Evolutionary conservation across 352 stramenopile genomes (phyloP).

Genomic region (Globisporangium apiculatum): DNA sequence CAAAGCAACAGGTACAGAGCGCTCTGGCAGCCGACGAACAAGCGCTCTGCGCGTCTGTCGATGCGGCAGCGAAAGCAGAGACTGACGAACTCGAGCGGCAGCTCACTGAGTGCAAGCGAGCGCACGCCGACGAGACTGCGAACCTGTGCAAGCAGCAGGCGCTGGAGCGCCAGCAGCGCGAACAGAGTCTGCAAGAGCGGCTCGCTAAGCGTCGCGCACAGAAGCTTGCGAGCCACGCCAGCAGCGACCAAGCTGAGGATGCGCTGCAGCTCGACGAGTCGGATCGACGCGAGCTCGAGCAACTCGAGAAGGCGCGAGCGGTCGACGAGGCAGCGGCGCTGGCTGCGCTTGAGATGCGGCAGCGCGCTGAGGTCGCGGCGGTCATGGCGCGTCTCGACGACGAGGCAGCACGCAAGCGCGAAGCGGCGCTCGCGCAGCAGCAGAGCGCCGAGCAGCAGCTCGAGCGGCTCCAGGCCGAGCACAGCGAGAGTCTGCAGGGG

Average conservation of each 20-base stretch:
- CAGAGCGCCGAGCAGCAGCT: constrained; percentile 33
- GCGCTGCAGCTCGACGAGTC: constrained; percentile 4
- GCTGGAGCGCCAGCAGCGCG: constrained; percentile 27
- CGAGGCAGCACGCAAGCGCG: constrained; percentile 13
- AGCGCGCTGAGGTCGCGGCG: constrained; percentile 16
- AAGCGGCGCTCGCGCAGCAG: constrained; percentile 20
- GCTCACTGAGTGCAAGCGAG: constrained; percentile 24
- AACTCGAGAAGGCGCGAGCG: not conserved
- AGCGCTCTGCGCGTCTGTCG: constrained; percentile 5
- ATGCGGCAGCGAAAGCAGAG: constrained; percentile 10
- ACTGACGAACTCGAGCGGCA: constrained; percentile 24
- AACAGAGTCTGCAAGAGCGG: constrained; percentile 32
- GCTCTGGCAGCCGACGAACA: constrained; percentile 13
- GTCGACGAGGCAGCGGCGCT: constrained; percentile 3
- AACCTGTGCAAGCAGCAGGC: constrained; percentile 23
- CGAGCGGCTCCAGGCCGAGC: constrained; percentile 37
- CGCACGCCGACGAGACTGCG: constrained; percentile 20
- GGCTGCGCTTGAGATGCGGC: constrained; percentile 3
- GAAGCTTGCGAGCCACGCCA: not conserved
- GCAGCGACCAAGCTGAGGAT: not conserved
- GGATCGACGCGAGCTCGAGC: not conserved
- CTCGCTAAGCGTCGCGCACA: constrained; percentile 23
- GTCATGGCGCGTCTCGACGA: constrained; percentile 7
- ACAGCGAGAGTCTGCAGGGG: constrained; percentile 23
- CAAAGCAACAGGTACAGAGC: constrained; percentile 8